Evolutionary conservation across 306 rosid species (phyloP).

Genomic region (Prunus fruticosa): DNA sequence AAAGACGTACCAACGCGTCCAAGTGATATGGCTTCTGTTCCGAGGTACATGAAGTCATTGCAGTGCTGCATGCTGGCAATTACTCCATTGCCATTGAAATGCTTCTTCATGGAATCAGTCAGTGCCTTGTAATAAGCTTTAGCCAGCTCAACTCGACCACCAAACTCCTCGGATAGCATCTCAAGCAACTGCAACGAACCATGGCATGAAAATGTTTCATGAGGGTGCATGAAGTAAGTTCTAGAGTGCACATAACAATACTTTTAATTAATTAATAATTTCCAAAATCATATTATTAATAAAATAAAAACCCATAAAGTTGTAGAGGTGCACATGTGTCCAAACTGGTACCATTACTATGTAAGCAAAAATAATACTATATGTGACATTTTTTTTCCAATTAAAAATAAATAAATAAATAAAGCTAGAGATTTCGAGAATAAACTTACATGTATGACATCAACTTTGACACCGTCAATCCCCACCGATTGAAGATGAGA

Average conservation of each 20-base stretch:
- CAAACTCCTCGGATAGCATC: constrained; percentile 65
- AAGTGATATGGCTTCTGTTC: constrained; percentile 66
- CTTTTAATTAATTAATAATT: too few species aligned
- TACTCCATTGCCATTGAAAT: constrained; percentile 76
- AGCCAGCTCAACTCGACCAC: constrained; percentile 65
- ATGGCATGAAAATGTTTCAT: background rate
- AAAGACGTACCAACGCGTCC: constrained; percentile 60
- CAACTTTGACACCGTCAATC: constrained; percentile 73
- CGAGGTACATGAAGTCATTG: constrained; percentile 82
- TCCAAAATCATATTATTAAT: too few species aligned
- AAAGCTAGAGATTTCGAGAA: too few species aligned
- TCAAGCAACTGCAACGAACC: constrained; percentile 50
- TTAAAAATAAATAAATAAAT: too few species aligned
- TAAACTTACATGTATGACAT: constrained; percentile 57
- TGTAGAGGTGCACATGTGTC: too few species aligned
- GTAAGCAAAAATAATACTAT: background rate
- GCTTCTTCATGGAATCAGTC: constrained; percentile 51
- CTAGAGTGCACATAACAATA: too few species aligned
- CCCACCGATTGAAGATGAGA: constrained; percentile 49
- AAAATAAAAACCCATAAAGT: too few species aligned
- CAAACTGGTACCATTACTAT: too few species aligned
- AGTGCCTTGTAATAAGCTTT: constrained; percentile 64
- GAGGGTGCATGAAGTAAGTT: too few species aligned
- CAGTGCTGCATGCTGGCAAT: constrained; percentile 83
- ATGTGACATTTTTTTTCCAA: background rate